Evolutionary conservation across 2,329 filamentous ascomycete genomes (phyloP), one percentile per base, ranked within the genome.

Genomic region (Penicillium brasilianum): DNA sequence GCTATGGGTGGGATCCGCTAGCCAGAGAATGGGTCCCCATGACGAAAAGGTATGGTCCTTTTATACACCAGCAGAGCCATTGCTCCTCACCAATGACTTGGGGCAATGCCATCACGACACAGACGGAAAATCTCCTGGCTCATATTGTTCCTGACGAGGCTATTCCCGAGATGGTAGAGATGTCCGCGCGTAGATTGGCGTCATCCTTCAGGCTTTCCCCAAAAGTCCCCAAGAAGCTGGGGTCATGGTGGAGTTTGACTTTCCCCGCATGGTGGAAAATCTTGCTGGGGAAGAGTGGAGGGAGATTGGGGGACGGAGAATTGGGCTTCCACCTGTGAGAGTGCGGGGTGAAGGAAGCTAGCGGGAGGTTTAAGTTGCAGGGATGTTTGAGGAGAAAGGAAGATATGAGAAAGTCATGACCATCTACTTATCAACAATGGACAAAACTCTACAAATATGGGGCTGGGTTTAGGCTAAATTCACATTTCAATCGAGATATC

Each of bases 261-360:
- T 65, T 32, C 39, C 53, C 59, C 65, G 56, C 58, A 59, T 58
- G 57, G 54, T 49, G 52, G 53, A 52, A 60, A 61, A 61, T 68
- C 49, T 56, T 37, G 46, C 44, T 57, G 57, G 58, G 58, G 46
- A 63, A 65, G 43, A 11, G 9, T 4, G 32, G 37, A 22, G 28
- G 36, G 25, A 50, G 34, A 50, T 52, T n/a, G 52, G 50, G 22
- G 25, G 39, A 59, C 61, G 66, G 66, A 67, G 44, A 67, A 69
- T 65, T 64, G 28, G 20, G 32, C 64, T 66, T 71, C 68, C 69
- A 71, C 69, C 69, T 71, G 59, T 71, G 4, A 67, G 60, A 63
- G 34, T 30, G 9, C 11, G 16, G n/a, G 20, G 18, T 2, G 18
- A 5, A 30, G 14, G 39, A 3, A 11, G 3, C 10, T 37, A 25